Percentiles rank a stretch among this genome's conserved stretches.
Evolutionary conservation across 257 asterid species (phyloP).

Genomic region (Solanum chiquidenum): DNA sequence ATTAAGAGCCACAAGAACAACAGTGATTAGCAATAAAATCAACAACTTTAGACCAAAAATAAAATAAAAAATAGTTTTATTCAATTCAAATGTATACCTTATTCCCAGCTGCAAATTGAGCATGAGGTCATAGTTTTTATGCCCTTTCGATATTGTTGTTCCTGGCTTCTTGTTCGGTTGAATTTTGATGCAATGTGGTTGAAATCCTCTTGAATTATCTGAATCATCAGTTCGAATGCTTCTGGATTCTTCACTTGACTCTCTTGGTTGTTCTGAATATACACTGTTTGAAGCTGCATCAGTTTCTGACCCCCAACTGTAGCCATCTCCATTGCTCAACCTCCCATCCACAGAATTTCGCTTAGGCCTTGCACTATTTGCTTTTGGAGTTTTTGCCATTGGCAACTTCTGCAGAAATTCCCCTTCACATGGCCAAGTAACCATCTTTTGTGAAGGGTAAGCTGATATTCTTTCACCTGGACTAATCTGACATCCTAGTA

Average conservation of each 20-base stretch:
- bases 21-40: not conserved
- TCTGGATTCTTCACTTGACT: constrained; percentile 20
- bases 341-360: constrained; percentile 33
- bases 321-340: constrained; percentile 19
- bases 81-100: constrained; percentile 34
- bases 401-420: constrained; percentile 26
- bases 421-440: constrained; percentile 52
- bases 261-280: constrained; percentile 20
- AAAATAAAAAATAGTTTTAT: not conserved
- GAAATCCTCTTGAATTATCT: constrained; percentile 20
- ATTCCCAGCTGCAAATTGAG: constrained; percentile 94
- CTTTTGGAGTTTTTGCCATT: constrained; percentile 11
- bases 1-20: not conserved
- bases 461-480: constrained; percentile 43
- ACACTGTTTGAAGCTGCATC: constrained; percentile 40
- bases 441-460: constrained; percentile 56
- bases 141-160: constrained; percentile 63
- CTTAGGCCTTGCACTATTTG: constrained; percentile 14
- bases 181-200: constrained; percentile 31
- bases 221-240: constrained; percentile 11
- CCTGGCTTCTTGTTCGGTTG: constrained; percentile 59
- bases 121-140: constrained; percentile 81
- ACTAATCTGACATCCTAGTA: constrained; percentile 38
- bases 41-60: not conserved
- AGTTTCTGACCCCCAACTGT: constrained; percentile 36